Evolutionary conservation across 2,329 filamentous ascomycete species (phyloP).

Genomic region (Paramyrothecium sp.): DNA sequence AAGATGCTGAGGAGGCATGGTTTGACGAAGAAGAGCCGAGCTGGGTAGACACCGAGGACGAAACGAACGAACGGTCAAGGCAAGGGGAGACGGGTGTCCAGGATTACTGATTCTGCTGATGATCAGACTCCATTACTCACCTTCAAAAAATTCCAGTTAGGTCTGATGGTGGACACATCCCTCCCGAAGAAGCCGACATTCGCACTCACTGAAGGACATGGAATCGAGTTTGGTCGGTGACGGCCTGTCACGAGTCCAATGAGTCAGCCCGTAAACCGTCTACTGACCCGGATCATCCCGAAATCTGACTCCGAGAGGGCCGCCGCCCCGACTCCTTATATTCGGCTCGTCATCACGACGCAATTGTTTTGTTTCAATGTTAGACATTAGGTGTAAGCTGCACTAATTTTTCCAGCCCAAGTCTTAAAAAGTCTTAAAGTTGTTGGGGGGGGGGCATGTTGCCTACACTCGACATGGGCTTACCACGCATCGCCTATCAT

Average conservation of each 20-base stretch:
- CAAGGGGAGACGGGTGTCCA: constrained; percentile 69
- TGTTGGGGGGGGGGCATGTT: no score
- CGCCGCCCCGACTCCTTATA: neutral
- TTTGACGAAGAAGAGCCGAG: constrained; percentile 77
- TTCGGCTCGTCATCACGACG: neutral
- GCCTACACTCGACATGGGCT: neutral
- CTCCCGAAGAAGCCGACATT: no score
- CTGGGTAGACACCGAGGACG: constrained; percentile 49
- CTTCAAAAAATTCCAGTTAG: no score
- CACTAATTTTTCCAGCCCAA: no score
- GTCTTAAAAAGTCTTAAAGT: no score
- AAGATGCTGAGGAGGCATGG: constrained; percentile 71
- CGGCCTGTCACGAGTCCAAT: neutral
- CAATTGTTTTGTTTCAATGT: no score
- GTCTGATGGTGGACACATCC: no score
- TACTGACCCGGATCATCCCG: neutral
- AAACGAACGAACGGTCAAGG: constrained; percentile 20
- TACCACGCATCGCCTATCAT: neutral
- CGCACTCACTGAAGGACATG: no score
- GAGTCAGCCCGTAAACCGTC: neutral
- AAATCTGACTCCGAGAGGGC: neutral
- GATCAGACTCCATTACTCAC: no score
- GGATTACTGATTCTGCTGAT: constrained; percentile 54
- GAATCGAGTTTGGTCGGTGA: no score
- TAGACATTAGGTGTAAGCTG: no score